Conservation (phyloP, 345 rosid species). For the Citropsis articulata region DNA sequence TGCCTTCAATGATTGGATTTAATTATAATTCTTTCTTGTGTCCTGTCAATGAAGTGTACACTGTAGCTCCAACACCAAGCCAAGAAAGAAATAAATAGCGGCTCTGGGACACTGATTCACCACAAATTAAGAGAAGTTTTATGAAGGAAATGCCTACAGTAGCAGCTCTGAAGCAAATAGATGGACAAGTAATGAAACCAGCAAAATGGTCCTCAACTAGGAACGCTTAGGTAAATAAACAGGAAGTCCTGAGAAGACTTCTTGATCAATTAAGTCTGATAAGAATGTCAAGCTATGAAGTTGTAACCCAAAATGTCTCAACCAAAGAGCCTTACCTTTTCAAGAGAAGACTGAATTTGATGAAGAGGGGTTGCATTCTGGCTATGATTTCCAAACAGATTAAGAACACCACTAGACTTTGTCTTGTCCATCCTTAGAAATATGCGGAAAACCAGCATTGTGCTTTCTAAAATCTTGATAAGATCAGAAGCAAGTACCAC, state of each 20-base stretch:
- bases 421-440: constrained; percentile 86
- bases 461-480: constrained; percentile 55
- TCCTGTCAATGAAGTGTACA: neutral
- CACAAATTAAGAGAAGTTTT: neutral
- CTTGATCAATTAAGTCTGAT: neutral
- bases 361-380: constrained; percentile 70
- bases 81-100: neutral
- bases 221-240: neutral
- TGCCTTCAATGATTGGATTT: neutral
- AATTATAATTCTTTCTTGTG: neutral
- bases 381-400: constrained; percentile 68
- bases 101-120: neutral
- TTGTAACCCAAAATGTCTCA: neutral
- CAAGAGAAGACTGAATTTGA: constrained; percentile 64
- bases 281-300: neutral
- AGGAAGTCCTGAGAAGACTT: neutral
- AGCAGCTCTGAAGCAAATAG: neutral
- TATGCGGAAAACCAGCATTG: constrained; percentile 58
- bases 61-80: neutral
- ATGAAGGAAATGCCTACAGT: too few relatives aligned
- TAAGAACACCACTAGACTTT: constrained; percentile 43
- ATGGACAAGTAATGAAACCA: neutral
- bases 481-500: constrained; percentile 65
- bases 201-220: neutral
- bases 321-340: constrained; percentile 45